Evolutionary conservation across 208 protist genomes (phyloP).

Genomic region (Jaenimonas drosophilae): DNA sequence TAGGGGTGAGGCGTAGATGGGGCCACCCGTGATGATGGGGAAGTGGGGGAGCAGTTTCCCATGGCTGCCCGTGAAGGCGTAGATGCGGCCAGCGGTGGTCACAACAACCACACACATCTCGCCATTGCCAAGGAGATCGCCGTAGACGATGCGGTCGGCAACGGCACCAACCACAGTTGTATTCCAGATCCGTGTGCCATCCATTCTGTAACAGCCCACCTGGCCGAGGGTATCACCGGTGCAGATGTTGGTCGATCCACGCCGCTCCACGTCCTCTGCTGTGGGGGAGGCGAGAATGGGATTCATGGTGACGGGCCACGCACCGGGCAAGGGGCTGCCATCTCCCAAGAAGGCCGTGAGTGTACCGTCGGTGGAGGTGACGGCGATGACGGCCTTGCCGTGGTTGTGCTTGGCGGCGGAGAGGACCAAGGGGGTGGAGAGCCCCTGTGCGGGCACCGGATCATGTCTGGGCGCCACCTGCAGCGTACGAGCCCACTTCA

Average conservation of each 20-base stretch:
- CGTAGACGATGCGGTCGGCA: constrained; percentile 59
- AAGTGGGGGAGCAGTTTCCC: constrained; percentile 51
- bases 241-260: constrained; percentile 84
- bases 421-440: constrained; percentile 66
- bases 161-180: constrained; percentile 44
- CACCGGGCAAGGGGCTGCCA: constrained; percentile 27
- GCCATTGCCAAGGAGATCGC: constrained; percentile 88
- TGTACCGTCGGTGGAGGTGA: constrained; percentile 66
- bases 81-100: constrained; percentile 73
- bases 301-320: constrained; percentile 67
- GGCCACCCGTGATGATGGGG: constrained; percentile 61
- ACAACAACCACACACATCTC: constrained; percentile 78
- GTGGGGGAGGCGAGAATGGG: constrained; percentile 58
- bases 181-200: constrained; percentile 69
- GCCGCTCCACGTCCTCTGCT: constrained; percentile 73
- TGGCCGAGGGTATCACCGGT: constrained; percentile 75
- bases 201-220: constrained; percentile 67
- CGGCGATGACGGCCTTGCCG: constrained; percentile 44
- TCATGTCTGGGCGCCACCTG: constrained; percentile 67
- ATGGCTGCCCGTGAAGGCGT: constrained; percentile 56
- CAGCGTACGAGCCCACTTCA: constrained; percentile 80
- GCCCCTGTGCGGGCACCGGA: constrained; percentile 40
- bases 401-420: constrained; percentile 65
- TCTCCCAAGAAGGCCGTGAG: constrained; percentile 54
- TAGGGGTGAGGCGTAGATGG: constrained; percentile 61